Evolutionary conservation across 2,329 filamentous ascomycete genomes (phyloP), one percentile per base, ranked within the genome.

Genomic region (Diplodia mutila): DNA sequence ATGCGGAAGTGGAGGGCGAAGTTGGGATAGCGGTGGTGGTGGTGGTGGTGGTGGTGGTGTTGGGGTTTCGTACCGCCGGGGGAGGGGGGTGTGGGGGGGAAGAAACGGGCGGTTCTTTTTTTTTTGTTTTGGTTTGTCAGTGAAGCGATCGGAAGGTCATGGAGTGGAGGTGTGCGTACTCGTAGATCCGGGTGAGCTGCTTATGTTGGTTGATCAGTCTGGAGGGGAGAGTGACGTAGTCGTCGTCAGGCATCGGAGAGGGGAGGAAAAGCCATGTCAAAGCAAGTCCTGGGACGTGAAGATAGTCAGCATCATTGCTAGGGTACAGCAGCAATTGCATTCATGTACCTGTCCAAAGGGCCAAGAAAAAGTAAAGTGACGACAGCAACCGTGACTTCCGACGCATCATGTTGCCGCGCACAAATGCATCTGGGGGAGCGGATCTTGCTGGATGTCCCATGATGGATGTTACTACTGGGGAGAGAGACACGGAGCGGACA

Each of bases 201-300:
- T 57, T 48, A 25, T 55, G 51, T 21, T 49, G 23, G 39, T 66
- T 66, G 6, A 66, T 32, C 37, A 57, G 16, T 16, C 25, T 54
- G 18, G 63, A 66, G n/a, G 63, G 63, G 2, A 46, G 37, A 25
- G 25, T 37, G 63, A 66, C 55, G 52, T 53, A 54, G 53, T 66
- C 53, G 18, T 66, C 63, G 4, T 57, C 39, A 12, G 21, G 27
- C 8, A 39, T 46, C 16, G 63, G 53, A 27, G 63, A 66, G 9
- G 63, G 63, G 12, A 66, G 25, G 42, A 61, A 49, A 16, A 61
- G 27, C 57, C 57, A 61, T 49, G 18, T 61, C n/a, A 61, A 23
- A 21, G 27, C 42, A 4, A 61, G 42, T 11, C 57, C 57, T 61
- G 18, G 2, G 16, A 16, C 9, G 29, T 4, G 9, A 7, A 39